These are phyloP conservation scores for Solanum pennellii DNA, from an alignment of 257 asterid genomes.

Conservation along the genomic window DNA sequence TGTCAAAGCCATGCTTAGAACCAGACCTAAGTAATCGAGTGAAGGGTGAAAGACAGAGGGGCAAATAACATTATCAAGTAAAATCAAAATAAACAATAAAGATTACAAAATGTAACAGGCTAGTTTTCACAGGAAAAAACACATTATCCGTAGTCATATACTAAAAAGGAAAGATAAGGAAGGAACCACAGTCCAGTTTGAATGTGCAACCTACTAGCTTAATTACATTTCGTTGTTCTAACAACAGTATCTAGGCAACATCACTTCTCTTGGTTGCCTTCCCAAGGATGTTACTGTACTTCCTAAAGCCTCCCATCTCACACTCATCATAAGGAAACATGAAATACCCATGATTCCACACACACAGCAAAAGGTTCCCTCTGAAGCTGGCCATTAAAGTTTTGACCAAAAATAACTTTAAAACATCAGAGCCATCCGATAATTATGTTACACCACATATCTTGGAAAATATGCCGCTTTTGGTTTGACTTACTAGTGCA, in stretches of 20 bases:
- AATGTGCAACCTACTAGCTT: background rate
- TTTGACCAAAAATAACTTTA: background rate
- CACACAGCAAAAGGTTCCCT: background rate
- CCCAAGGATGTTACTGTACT: background rate
- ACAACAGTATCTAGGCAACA: background rate
- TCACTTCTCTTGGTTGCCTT: background rate
- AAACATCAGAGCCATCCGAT: background rate
- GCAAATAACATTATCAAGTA: background rate
- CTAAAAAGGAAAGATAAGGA: background rate
- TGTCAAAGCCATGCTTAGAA: background rate
- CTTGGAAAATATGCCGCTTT: background rate
- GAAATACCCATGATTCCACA: background rate
- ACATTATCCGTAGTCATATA: background rate
- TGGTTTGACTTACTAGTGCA: background rate
- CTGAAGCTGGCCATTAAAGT: background rate
- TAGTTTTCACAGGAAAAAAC: background rate
- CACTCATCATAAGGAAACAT: background rate
- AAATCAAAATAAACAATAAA: background rate
- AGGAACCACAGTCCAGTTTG: background rate
- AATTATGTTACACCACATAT: background rate
- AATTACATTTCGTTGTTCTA: background rate
- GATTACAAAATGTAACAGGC: background rate
- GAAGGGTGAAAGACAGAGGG: background rate
- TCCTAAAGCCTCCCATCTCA: background rate
- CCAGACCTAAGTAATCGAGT: background rate